Conservation (phyloP, 192 early-diverging fungal genomes). For the Coemansia sp. region DNA sequence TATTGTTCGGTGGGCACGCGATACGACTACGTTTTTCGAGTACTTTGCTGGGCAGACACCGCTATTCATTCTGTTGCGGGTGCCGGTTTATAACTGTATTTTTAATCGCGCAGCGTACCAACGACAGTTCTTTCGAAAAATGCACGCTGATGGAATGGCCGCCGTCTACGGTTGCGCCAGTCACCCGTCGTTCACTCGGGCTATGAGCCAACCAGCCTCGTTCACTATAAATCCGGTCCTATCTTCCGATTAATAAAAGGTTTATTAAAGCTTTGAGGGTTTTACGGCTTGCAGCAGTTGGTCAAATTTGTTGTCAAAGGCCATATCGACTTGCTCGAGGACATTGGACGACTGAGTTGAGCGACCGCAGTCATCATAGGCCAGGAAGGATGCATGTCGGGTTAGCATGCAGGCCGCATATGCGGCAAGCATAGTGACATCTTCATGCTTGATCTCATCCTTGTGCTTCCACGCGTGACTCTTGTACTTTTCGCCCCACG, state of each 20-base stretch:
- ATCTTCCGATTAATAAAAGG: neutral
- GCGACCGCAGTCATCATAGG: constrained; percentile 45
- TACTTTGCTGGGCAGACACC: constrained; percentile 24
- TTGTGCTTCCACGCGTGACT: constrained; percentile 58
- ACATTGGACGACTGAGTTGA: constrained; percentile 40
- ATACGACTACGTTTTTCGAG: constrained; percentile 21
- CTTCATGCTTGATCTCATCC: constrained; percentile 26
- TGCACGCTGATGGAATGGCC: constrained; percentile 40
- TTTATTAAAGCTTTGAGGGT: constrained; percentile 13
- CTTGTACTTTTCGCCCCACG: constrained; percentile 75
- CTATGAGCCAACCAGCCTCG: neutral
- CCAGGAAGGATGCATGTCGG: constrained; percentile 46
- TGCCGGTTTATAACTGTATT: constrained; percentile 43
- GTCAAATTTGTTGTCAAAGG: constrained; percentile 56
- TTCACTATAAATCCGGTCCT: neutral
- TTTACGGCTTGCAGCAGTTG: constrained; percentile 32
- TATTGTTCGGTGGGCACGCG: constrained; percentile 24
- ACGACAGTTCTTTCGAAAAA: constrained; percentile 34
- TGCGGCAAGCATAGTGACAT: constrained; percentile 61
- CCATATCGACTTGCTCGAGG: constrained; percentile 45
- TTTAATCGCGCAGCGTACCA: constrained; percentile 25
- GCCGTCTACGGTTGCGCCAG: constrained; percentile 20
- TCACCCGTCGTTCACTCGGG: constrained; percentile 1
- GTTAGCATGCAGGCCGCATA: constrained; percentile 56
- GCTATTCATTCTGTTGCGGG: constrained; percentile 21